These are phyloP conservation scores for Zygoascus biomembranicola DNA, from an alignment of 805 yeast species.

Conservation along the genomic window DNA sequence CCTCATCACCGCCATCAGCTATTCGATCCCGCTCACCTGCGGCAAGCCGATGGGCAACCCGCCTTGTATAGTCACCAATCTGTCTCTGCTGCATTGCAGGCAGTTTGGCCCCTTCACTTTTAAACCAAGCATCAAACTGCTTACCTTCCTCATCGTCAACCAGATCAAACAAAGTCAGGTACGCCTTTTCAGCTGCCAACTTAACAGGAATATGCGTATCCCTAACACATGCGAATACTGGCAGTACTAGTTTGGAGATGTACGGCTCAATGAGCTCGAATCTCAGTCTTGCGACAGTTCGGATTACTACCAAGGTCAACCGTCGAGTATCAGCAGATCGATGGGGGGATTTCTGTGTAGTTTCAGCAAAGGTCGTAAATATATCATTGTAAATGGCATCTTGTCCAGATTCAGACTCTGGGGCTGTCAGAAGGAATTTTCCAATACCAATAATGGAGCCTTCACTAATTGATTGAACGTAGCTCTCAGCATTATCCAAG, in stretches of 20 bases:
- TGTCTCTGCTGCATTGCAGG: constrained; percentile 43
- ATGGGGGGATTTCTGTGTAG: constrained; percentile 45
- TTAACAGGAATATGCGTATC: constrained; percentile 88
- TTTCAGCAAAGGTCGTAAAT: constrained; percentile 26
- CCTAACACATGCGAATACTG: constrained; percentile 74
- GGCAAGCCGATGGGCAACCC: constrained; percentile 86
- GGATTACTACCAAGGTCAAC: constrained; percentile 60
- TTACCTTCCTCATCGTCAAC: constrained; percentile 51
- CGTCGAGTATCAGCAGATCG: constrained; percentile 72
- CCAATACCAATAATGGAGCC: constrained; percentile 76
- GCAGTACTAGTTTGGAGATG: constrained; percentile 45
- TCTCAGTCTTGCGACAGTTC: constrained; percentile 57
- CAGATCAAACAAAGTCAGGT: constrained; percentile 59
- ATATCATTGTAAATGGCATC: constrained; percentile 25
- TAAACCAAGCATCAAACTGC: constrained; percentile 59
- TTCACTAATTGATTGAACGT: constrained; percentile 52
- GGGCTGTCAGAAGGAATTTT: constrained; percentile 53
- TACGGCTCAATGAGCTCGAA: constrained; percentile 40
- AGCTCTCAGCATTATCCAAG: constrained; percentile 35
- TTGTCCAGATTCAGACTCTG: constrained; percentile 26
- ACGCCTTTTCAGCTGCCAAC: constrained; percentile 90
- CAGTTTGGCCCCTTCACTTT: constrained; percentile 26
- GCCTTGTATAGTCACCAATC: constrained; percentile 76
- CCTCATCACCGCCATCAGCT: constrained; percentile 84
- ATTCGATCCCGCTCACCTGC: constrained; percentile 79